Evolutionary conservation across 257 asterid species (phyloP).

Genomic region (Jacaranda copaia): DNA sequence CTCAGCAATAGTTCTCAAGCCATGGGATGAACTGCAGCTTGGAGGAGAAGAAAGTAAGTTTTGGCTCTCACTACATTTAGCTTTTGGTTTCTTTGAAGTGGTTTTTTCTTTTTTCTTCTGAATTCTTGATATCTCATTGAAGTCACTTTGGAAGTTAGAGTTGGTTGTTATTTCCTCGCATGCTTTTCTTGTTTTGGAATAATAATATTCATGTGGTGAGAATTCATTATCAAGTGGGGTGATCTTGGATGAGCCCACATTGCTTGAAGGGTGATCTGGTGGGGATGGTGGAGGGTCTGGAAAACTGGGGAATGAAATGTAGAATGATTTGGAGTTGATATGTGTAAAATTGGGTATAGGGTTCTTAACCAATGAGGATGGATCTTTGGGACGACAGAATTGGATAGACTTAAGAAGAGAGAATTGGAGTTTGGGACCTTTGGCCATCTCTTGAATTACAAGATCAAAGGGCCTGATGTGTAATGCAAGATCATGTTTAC

Average conservation of each 20-base stretch:
- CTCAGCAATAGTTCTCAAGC: no score
- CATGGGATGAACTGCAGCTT: constrained; percentile 42
- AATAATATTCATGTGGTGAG: not conserved
- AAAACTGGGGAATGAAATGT: constrained; percentile 46
- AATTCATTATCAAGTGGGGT: constrained; percentile 28
- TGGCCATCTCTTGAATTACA: constrained; percentile 31
- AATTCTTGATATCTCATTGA: constrained; percentile 31
- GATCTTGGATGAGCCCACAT: constrained; percentile 22
- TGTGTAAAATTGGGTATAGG: constrained; percentile 20
- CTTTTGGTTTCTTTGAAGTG: not conserved
- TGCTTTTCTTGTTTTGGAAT: constrained; percentile 22
- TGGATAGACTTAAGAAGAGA: constrained; percentile 48
- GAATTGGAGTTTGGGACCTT: constrained; percentile 32
- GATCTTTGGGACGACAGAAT: constrained; percentile 50
- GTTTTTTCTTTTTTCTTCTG: constrained; percentile 17
- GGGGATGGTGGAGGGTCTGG: constrained; percentile 53
- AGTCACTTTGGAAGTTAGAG: constrained; percentile 49
- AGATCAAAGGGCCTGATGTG: no score
- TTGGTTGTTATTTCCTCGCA: constrained; percentile 31
- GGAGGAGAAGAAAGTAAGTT: constrained; percentile 43
- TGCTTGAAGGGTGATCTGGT: constrained; percentile 11
- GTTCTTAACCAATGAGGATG: constrained; percentile 43
- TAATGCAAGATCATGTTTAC: not conserved
- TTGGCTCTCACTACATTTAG: not conserved
- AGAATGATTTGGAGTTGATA: constrained; percentile 42